Conservation (phyloP, 2,329 filamentous ascomycete species). For the Verticillium nubilum region DNA sequence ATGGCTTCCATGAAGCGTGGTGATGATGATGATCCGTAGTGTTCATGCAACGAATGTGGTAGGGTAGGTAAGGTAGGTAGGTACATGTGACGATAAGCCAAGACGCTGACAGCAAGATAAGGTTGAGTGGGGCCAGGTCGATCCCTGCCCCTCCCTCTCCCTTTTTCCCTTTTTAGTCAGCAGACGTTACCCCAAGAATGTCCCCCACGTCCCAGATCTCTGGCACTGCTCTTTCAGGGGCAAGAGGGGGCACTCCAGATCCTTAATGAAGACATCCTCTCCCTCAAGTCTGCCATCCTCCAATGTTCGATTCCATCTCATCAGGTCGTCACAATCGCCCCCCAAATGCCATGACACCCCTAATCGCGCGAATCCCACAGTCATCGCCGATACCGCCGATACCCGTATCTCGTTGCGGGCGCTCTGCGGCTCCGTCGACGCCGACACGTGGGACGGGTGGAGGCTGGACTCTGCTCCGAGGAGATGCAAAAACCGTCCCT, state of each 20-base stretch:
- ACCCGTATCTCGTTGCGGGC: slow-evolving; percentile 1
- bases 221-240: background rate
- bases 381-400: slow-evolving; percentile 1
- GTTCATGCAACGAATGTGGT: background rate
- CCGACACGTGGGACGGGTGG: slow-evolving; percentile 1
- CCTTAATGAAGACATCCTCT: background rate
- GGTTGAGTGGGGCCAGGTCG: slow-evolving; percentile 1
- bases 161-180: background rate
- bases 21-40: background rate
- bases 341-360: background rate
- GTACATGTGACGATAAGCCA: background rate
- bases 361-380: background rate
- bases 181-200: background rate
- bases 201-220: background rate
- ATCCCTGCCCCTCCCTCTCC: background rate
- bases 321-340: background rate
- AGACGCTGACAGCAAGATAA: background rate
- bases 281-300: background rate
- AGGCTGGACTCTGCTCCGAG: slow-evolving; percentile 3
- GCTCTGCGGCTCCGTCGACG: background rate
- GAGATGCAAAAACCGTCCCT: slow-evolving; percentile 2
- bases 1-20: background rate
- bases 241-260: background rate
- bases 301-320: background rate
- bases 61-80: no score